Base-by-base conservation (phyloP, 2,329 filamentous ascomycete genomes). In the Penicillium occitanis region DNA sequence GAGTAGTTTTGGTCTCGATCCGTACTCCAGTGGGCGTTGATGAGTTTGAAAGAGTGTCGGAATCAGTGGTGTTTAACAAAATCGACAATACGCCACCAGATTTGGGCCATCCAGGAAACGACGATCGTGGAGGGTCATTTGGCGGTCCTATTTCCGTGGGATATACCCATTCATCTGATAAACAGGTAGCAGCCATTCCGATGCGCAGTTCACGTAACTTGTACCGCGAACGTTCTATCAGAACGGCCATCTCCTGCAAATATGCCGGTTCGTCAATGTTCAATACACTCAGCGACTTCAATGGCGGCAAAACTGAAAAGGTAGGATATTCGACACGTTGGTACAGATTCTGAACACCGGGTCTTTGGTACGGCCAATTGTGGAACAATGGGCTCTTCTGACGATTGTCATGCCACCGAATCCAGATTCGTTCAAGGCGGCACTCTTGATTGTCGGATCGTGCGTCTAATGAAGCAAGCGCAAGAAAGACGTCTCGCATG, bases 231-330 rank as follows among this genome's bases (percentile, higher is more conserved):
- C 88, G 86, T 67, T 90, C 89, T 67, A 95, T 87, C 13, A 95
- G 83, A 50, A 91, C 82, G 63, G 90, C 89, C 86, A 95, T 90
- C 78, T 95, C 92, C 73, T 94, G 91, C 44, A 94, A 79, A 75
- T 95, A 95, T 33, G 89, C 85, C n/a, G 92, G 78, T 73, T 94
- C 91, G 72, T 95, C 92, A 67, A 95, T 90, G 71, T 95, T 90
- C 50, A 95, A 81, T 1, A 93, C 91, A 61, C 86, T 91, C 66
- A 95, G 77, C 70, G 89, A 92, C 75, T 88, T 90, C 62, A 95
- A 77, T 0, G 91, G 85, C 10, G 91, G 91, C 7, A 96, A 81
- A 10, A 91, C 86, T 53, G 90, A 94, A 71, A 95, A 91, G 1
- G 90, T 92, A 0, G 91, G 91, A 70, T 91, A 90, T 77, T 94